A percentile compares a stretch with the other conserved stretches of the same genome.
Evolutionary conservation across 345 rosid genomes (phyloP).

Genomic region (Linum tenue): DNA sequence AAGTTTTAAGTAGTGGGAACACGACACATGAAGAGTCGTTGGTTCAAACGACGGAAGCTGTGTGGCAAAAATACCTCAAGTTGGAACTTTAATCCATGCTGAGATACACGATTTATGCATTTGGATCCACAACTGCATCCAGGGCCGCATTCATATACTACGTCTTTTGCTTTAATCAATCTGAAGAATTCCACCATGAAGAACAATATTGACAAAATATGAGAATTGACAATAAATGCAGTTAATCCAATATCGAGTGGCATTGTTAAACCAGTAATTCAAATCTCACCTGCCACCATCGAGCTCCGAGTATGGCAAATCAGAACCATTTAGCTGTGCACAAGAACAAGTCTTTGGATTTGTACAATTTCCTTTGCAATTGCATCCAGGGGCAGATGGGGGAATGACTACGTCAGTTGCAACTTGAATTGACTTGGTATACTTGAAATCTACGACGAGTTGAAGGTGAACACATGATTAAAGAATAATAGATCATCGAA

Average conservation of each 20-base stretch:
- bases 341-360: conserved; percentile 18
- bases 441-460: conserved; percentile 14
- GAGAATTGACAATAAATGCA: not conserved
- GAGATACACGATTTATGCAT: conserved; percentile 25
- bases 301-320: conserved; percentile 18
- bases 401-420: conserved; percentile 13
- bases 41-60: not conserved
- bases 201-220: not conserved
- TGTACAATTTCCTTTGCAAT: conserved; percentile 20
- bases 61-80: conserved; percentile 15
- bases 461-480: not conserved
- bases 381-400: conserved; percentile 14
- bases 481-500: not conserved
- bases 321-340: conserved; percentile 21
- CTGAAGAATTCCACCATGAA: not conserved
- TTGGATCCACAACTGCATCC: conserved; percentile 23
- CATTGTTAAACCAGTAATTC: not conserved
- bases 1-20: not conserved
- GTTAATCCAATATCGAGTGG: not conserved
- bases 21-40: not conserved
- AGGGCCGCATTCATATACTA: conserved; percentile 27
- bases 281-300: conserved; percentile 17
- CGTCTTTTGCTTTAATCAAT: conserved; percentile 20
- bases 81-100: conserved; percentile 13
- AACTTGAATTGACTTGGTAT: conserved; percentile 10